These are phyloP conservation scores for Suhomyces panamericanus DNA, from an alignment of 1,139 yeast genomes.

Conservation along the genomic window DNA sequence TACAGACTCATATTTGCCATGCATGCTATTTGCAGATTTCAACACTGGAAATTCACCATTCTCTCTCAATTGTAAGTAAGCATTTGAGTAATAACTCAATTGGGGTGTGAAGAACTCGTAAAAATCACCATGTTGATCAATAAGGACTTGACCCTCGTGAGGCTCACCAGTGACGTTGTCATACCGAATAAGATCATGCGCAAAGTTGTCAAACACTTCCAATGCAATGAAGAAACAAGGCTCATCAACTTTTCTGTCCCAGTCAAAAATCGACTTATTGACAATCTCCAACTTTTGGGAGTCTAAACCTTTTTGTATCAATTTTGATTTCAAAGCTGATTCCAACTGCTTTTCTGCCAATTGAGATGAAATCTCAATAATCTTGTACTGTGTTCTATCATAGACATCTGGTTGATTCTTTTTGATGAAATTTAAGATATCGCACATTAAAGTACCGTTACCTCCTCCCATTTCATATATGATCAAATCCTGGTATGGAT, in stretches of 20 bases:
- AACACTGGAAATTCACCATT: constrained; percentile 41
- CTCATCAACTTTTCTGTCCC: constrained; percentile 62
- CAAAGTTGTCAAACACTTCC: constrained; percentile 83
- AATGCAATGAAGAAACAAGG: constrained; percentile 80
- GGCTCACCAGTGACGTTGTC: constrained; percentile 70
- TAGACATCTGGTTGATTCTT: constrained; percentile 71
- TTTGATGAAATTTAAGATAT: constrained; percentile 68
- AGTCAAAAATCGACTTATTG: constrained; percentile 74
- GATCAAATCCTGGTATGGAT: constrained; percentile 62
- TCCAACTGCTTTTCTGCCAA: constrained; percentile 63
- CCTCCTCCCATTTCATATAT: constrained; percentile 93
- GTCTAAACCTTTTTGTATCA: constrained; percentile 43
- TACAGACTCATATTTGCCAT: constrained; percentile 25
- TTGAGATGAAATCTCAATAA: constrained; percentile 73
- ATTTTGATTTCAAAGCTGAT: constrained; percentile 38
- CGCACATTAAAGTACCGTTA: constrained; percentile 81
- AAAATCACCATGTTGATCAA: constrained; percentile 75
- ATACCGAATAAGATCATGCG: constrained; percentile 80
- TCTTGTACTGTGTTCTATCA: constrained; percentile 62
- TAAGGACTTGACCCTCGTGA: constrained; percentile 73
- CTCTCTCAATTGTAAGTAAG: constrained; percentile 56
- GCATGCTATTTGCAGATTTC: constrained; percentile 21
- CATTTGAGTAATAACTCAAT: constrained; percentile 60
- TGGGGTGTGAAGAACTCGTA: constrained; percentile 73
- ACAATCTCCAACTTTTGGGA: constrained; percentile 57